Percentiles rank a stretch among this genome's conserved stretches.
Evolutionary conservation across 2,329 filamentous ascomycete genomes (phyloP).

Genomic region (Nemania abortiva): DNA sequence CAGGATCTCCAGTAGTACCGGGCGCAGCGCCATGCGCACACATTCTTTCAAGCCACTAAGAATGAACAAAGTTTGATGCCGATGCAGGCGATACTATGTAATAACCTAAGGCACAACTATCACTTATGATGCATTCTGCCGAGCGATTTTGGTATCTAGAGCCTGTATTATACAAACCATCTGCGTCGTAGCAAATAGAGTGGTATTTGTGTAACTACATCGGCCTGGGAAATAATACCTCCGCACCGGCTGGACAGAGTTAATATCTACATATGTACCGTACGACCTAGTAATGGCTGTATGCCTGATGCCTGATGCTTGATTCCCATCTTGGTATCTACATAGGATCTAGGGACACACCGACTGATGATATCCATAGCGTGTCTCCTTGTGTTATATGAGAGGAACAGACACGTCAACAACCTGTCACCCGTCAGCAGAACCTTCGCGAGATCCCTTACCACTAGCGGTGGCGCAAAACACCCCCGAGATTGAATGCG

Average conservation of each 20-base stretch:
- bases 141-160: background rate
- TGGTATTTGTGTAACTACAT: constrained; percentile 13
- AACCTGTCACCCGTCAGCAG: constrained; percentile 24
- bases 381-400: constrained; percentile 19
- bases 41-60: background rate
- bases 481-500: constrained; percentile 10
- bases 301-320: background rate
- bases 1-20: background rate
- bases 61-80: background rate
- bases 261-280: background rate
- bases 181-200: background rate
- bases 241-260: background rate
- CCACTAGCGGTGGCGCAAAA: constrained; percentile 4
- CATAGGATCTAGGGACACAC: constrained; percentile 13
- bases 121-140: background rate
- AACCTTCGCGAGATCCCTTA: constrained; percentile 12
- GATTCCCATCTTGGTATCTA: constrained; percentile 10
- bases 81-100: background rate
- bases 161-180: background rate
- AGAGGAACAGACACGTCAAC: constrained; percentile 26
- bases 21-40: background rate
- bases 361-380: constrained; percentile 8
- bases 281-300: background rate
- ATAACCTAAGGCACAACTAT: background rate
- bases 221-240: background rate